Conservation (phyloP, 2,329 filamentous ascomycete species). For the Fusarium beomiforme region DNA sequence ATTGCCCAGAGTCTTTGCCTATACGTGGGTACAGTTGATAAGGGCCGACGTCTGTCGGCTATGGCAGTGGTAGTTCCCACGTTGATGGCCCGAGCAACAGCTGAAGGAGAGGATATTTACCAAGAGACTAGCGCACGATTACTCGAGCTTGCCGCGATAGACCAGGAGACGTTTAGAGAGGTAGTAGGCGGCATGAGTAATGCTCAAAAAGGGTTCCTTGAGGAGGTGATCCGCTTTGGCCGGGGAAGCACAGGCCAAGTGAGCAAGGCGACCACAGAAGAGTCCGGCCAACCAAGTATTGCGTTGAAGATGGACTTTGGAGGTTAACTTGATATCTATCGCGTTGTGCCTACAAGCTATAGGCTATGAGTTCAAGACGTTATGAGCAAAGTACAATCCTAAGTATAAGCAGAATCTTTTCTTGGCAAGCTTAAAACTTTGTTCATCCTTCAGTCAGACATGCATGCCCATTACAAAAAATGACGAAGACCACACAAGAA, state of each 20-base stretch:
- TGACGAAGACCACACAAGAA: neutral
- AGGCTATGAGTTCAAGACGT: neutral
- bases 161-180: slow-evolving; percentile 77
- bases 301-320: slow-evolving; percentile 95
- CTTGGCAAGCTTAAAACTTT: slow-evolving; percentile 14
- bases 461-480: slow-evolving; percentile 9
- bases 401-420: slow-evolving; percentile 4
- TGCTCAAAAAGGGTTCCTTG: slow-evolving; percentile 79
- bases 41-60: slow-evolving; percentile 64
- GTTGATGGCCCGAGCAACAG: slow-evolving; percentile 76
- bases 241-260: slow-evolving; percentile 56
- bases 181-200: slow-evolving; percentile 77
- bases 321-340: slow-evolving; percentile 42
- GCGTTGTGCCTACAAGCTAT: slow-evolving; percentile 1
- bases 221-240: slow-evolving; percentile 79
- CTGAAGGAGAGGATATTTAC: slow-evolving; percentile 69
- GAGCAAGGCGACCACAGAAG: slow-evolving; percentile 53
- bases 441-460: neutral
- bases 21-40: slow-evolving; percentile 66
- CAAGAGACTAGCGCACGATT: slow-evolving; percentile 79
- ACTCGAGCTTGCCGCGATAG: slow-evolving; percentile 80
- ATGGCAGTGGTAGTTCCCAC: slow-evolving; percentile 82
- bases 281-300: slow-evolving; percentile 78
- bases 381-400: slow-evolving; percentile 4
- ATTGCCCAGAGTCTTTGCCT: slow-evolving; percentile 79